Conservation (phyloP, 2,329 filamentous ascomycete species). For the Colletotrichum trifolii region DNA sequence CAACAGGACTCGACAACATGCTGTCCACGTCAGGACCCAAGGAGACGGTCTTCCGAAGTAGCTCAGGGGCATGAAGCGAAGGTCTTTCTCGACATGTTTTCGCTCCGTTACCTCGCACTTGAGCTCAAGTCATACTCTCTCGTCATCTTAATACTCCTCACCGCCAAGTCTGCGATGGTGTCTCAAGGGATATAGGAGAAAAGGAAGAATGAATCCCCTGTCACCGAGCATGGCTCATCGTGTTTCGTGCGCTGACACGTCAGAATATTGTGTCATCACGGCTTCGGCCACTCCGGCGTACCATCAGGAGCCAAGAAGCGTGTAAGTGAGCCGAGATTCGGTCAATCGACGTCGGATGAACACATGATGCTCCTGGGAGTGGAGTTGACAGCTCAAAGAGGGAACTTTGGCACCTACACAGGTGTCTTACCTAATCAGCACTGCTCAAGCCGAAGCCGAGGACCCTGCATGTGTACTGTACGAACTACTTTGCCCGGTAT, state of each 20-base stretch:
- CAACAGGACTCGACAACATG: constrained; percentile 28
- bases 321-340: background rate
- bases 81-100: background rate
- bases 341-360: constrained; percentile 11
- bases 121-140: constrained; percentile 1
- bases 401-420: background rate
- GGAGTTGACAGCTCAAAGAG: constrained; percentile 9
- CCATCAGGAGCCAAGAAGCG: constrained; percentile 1
- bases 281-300: constrained; percentile 22
- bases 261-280: constrained; percentile 19
- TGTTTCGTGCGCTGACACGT: constrained; percentile 28
- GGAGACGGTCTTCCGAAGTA: background rate
- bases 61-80: background rate
- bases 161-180: background rate
- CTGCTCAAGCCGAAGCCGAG: constrained; percentile 13
- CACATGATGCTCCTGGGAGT: background rate
- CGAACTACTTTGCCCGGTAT: background rate
- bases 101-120: background rate
- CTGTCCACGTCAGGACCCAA: constrained; percentile 24
- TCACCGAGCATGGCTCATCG: constrained; percentile 3
- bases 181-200: constrained; percentile 36
- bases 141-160: background rate
- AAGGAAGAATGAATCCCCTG: constrained; percentile 17
- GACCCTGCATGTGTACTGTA: constrained; percentile 21
- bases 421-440: too few relatives aligned